These are phyloP conservation scores for Triangularia verruculosa DNA, from an alignment of 2,329 filamentous ascomycete species.

Conservation along the genomic window DNA sequence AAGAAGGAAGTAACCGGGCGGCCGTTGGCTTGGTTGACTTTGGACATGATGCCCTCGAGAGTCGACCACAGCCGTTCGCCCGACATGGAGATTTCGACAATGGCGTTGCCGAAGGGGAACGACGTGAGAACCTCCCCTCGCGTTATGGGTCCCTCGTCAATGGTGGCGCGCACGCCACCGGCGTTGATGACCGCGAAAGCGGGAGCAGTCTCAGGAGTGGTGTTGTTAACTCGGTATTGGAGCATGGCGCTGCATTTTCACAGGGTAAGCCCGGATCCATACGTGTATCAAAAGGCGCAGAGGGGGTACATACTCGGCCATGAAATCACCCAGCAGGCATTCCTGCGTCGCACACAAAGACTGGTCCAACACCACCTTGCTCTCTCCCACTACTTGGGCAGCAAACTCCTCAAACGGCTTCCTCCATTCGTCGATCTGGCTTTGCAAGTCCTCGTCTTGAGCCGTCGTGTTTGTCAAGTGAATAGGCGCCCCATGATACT, in stretches of 20 bases:
- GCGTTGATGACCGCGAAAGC: slow-evolving; percentile 62
- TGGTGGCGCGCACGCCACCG: slow-evolving; percentile 62
- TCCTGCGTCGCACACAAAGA: slow-evolving; percentile 55
- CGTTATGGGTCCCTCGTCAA: slow-evolving; percentile 59
- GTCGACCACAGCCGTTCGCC: slow-evolving; percentile 55
- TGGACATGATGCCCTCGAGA: slow-evolving; percentile 57
- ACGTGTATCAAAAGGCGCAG: background rate
- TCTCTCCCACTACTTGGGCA: slow-evolving; percentile 53
- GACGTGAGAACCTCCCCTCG: slow-evolving; percentile 61
- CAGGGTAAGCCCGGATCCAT: slow-evolving; percentile 20
- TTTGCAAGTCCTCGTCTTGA: slow-evolving; percentile 55
- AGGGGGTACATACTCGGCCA: slow-evolving; percentile 44
- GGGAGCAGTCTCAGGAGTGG: slow-evolving; percentile 40
- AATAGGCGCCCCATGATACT: slow-evolving; percentile 62
- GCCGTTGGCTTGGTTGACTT: slow-evolving; percentile 53
- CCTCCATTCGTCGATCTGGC: slow-evolving; percentile 57
- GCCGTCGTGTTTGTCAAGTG: slow-evolving; percentile 60
- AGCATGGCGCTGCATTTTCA: slow-evolving; percentile 52
- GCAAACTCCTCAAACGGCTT: slow-evolving; percentile 60
- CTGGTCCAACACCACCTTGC: slow-evolving; percentile 57
- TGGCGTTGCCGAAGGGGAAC: slow-evolving; percentile 64
- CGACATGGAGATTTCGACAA: slow-evolving; percentile 54
- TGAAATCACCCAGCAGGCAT: slow-evolving; percentile 56
- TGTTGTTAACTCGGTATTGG: slow-evolving; percentile 53
- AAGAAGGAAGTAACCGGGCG: slow-evolving; percentile 55